These are phyloP conservation scores for Chlorella sp. DNA, from an alignment of 139 green algal genomes.

Conservation along the genomic window DNA sequence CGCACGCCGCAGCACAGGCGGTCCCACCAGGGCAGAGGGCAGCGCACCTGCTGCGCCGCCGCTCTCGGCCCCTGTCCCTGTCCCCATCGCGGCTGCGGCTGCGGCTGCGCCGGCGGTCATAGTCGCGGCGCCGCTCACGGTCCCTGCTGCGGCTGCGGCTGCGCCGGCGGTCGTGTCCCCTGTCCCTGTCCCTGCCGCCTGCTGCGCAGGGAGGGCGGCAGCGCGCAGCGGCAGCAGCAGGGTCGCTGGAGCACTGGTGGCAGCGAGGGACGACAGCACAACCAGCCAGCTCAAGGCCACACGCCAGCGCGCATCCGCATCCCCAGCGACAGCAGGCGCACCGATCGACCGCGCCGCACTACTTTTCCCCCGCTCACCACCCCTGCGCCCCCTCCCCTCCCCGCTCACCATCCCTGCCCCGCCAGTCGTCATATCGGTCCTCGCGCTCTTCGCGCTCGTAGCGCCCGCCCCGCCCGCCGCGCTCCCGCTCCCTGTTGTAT, in stretches of 20 bases:
- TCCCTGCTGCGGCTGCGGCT: slow-evolving; percentile 25
- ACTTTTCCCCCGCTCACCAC: too few species aligned
- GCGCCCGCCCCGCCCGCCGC: slow-evolving; percentile 8
- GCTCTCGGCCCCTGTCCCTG: not conserved
- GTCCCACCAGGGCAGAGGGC: not conserved
- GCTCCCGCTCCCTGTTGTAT: not conserved
- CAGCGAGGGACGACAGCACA: too few species aligned
- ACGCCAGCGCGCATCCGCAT: too few species aligned
- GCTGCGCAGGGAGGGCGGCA: too few species aligned
- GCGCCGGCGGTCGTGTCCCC: not conserved
- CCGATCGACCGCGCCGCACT: too few species aligned
- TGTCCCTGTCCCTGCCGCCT: slow-evolving; percentile 21
- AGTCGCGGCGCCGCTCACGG: not conserved
- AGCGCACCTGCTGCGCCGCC: not conserved
- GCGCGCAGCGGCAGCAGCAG: too few species aligned
- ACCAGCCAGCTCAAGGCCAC: too few species aligned
- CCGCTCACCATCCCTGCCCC: slow-evolving; percentile 9
- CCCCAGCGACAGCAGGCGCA: too few species aligned
- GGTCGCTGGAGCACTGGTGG: too few species aligned
- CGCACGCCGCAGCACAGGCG: not conserved
- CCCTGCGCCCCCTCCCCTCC: too few species aligned
- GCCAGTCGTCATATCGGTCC: slow-evolving; percentile 11
- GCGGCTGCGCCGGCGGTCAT: not conserved
- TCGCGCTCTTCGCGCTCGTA: not conserved
- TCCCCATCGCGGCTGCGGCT: slow-evolving; percentile 18